These are phyloP conservation scores for Triticum timopheevii DNA, from an alignment of 176 grass and related monocot genomes.

Conservation along the genomic window DNA sequence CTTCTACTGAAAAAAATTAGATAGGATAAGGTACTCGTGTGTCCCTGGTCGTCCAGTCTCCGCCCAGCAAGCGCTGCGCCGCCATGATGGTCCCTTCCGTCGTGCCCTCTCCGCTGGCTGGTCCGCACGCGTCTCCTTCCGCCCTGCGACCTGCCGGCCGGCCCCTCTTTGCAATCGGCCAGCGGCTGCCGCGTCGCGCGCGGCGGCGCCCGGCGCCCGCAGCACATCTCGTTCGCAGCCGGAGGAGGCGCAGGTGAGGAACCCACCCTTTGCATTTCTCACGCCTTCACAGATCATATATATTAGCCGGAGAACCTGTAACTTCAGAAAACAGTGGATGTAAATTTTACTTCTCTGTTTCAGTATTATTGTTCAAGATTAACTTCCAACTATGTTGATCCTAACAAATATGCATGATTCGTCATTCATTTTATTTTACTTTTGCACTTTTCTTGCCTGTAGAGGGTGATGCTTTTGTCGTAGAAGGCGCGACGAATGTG, in stretches of 20 bases:
- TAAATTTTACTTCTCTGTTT: not conserved
- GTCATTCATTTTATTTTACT: not conserved
- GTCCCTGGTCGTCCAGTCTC: not conserved
- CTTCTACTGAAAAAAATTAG: too few species aligned
- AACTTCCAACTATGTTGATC: not conserved
- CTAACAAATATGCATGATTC: slow-evolving; percentile 3
- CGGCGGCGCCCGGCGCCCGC: not conserved
- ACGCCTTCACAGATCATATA: too few species aligned
- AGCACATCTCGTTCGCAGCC: not conserved
- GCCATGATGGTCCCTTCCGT: not conserved
- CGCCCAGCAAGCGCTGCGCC: not conserved
- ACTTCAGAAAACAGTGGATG: not conserved
- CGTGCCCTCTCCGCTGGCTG: not conserved
- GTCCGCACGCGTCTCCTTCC: not conserved
- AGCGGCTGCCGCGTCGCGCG: not conserved
- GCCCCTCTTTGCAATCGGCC: not conserved
- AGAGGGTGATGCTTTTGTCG: not conserved
- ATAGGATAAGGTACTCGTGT: too few species aligned
- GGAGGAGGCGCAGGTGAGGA: not conserved
- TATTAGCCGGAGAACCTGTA: not conserved
- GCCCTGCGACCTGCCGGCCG: not conserved
- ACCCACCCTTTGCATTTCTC: too few species aligned
- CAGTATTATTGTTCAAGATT: not conserved
- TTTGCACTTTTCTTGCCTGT: not conserved
- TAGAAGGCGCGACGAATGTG: slow-evolving; percentile 54